Base-by-base conservation (phyloP, 495 filamentous ascomycete species). In the Hypoxylon fragiforme region DNA sequence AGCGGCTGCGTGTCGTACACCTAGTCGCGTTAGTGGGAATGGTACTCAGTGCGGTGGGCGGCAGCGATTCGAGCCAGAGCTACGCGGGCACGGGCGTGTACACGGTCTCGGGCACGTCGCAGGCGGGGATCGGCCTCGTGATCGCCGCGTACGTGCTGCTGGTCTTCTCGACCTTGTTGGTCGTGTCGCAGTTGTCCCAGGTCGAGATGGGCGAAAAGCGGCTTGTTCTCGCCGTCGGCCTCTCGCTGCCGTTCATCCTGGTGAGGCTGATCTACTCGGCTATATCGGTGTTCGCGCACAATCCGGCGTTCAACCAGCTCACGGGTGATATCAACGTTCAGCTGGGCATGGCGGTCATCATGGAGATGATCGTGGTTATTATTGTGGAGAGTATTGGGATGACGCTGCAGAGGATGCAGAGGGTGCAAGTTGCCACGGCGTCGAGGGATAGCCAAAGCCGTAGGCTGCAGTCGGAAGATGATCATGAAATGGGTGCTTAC, bases 241-340 rank as follows among this genome's bases (percentile, higher is more conserved):
- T 63, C 7, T 70, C 59, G 22, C 50, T 73, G 31, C 72, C 72
- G n/a, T 70, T 73, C 38, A 60, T 70, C 40, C 57, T 73, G n/a
- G 62, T 74, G 12, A 64, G 72, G 20, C 43, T 74, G 24, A 35
- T 61, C 54, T 73, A 73, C 50, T 59, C 63, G 3, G 60, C 54
- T 19, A 22, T 67, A 46, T 51, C 54, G 13, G 56, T 62, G 20
- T 69, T 65, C 39, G 54, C 58, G 3, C 31, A 40, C 16, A 53
- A 67, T 31, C 49, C 59, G 7, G 26, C 44, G 31, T 72, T 73
- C 55, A 67, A 38, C 51, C 50, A 43, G 28, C 26, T 60, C 22
- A 59, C 60, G 37, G 69, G 69, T 21, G 42, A 51, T 16, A 16
- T 37, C 51, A 55, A 50, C 26, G 62, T 66, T 38, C 52, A 57